phyloP scores from a whole-genome alignment of 768 basidiomycete species.

The Kwoniella newhampshirensis region DNA sequence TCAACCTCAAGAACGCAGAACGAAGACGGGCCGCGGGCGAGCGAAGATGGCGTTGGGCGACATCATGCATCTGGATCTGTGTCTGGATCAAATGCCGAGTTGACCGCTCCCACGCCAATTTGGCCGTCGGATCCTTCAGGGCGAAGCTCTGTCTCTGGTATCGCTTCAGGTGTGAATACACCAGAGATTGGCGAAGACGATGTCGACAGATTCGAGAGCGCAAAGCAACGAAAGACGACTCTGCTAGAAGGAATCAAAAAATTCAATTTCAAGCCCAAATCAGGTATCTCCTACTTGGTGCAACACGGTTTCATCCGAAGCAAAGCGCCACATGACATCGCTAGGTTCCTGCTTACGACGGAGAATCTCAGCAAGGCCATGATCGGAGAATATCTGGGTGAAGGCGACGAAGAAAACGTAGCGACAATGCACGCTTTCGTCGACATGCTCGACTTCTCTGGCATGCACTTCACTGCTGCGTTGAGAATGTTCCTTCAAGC shows the following conservation, averaged over 20 bases:
- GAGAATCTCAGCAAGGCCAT: constrained; percentile 92
- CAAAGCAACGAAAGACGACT: constrained; percentile 94
- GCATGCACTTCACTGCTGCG: constrained; percentile 80
- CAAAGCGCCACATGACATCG: constrained; percentile 72
- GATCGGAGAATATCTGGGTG: constrained; percentile 97
- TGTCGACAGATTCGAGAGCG: constrained; percentile 86
- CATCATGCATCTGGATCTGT: constrained; percentile 20
- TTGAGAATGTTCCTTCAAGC: constrained; percentile 86
- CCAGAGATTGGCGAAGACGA: constrained; percentile 78
- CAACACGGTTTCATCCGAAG: constrained; percentile 83
- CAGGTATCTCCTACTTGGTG: constrained; percentile 81
- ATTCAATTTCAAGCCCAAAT: constrained; percentile 98
- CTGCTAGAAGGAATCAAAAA: constrained; percentile 92
- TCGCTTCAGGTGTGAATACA: constrained; percentile 55
- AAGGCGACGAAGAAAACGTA: constrained; percentile 86
- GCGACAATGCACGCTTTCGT: constrained; percentile 98
- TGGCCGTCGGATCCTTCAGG: constrained; percentile 30
- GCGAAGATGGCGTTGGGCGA: constrained; percentile 34
- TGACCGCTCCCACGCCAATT: constrained; percentile 31
- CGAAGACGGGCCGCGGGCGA: constrained; percentile 24
- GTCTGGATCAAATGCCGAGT: constrained; percentile 30
- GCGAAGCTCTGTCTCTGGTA: constrained; percentile 19
- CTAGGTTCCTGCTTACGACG: constrained; percentile 76
- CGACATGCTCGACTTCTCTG: constrained; percentile 82
- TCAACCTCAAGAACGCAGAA: constrained; percentile 20